A percentile compares a stretch with the other conserved stretches of the same genome.
Evolutionary conservation across 305 asterid species (phyloP).

Genomic region (Fraxinus paxiana): DNA sequence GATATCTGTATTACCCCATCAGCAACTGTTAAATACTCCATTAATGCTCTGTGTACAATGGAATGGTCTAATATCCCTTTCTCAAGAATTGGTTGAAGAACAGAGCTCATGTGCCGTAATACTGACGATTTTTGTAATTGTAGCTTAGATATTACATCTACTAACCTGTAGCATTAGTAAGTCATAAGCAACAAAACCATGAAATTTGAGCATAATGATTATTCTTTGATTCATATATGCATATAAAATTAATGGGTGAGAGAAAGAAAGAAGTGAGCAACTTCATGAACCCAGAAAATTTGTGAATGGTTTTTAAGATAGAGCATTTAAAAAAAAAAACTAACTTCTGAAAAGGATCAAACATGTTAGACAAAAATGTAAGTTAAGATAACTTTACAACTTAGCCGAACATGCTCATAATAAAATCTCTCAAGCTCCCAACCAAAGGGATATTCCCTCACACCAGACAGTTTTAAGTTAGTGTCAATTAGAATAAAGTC

Average conservation of each 20-base stretch:
- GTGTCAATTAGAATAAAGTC: not conserved
- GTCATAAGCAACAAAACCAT: constrained; percentile 6
- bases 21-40: constrained; percentile 72
- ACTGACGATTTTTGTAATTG: constrained; percentile 70
- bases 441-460: not conserved
- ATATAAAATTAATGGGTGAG: constrained; percentile 1
- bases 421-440: not conserved
- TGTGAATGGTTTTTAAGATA: not conserved
- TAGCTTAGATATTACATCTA: constrained; percentile 75
- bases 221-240: not conserved
- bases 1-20: constrained; percentile 52
- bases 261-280: not conserved
- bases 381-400: not conserved
- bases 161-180: constrained; percentile 46
- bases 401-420: not conserved
- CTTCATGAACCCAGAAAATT: not conserved
- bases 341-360: not conserved
- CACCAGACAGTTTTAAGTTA: not conserved
- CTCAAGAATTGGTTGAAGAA: constrained; percentile 84
- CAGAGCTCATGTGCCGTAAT: constrained; percentile 69
- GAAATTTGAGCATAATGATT: not conserved
- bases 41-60: constrained; percentile 68
- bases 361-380: not conserved
- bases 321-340: not conserved
- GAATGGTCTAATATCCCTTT: constrained; percentile 92